Percentiles rank a stretch among this genome's conserved stretches.
Conservation (phyloP, 2,329 filamentous ascomycete species). For the Delphinella strobiligena region DNA sequence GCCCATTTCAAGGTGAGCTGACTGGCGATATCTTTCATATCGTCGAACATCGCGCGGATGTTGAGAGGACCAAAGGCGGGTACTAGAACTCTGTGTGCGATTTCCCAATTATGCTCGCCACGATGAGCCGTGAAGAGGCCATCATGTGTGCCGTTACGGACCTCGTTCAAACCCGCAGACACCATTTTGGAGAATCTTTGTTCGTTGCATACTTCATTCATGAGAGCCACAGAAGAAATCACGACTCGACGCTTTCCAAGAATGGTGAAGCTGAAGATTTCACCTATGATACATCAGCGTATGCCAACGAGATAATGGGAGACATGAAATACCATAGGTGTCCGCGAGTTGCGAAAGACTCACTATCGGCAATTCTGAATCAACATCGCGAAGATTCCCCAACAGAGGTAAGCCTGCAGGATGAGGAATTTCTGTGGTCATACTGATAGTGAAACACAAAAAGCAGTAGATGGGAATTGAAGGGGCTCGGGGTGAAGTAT, state of each 20-base stretch:
- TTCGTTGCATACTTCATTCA: slow-evolving; percentile 29
- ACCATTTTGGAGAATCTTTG: slow-evolving; percentile 46
- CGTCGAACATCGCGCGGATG: slow-evolving; percentile 32
- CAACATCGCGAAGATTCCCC: slow-evolving; percentile 54
- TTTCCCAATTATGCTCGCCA: slow-evolving; percentile 26
- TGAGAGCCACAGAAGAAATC: slow-evolving; percentile 16
- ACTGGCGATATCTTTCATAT: slow-evolving; percentile 22
- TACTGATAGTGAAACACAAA: slow-evolving; percentile 3
- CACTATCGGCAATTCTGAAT: slow-evolving; percentile 42
- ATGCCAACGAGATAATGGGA: no score
- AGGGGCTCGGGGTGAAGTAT: background rate
- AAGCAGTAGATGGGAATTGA: slow-evolving; percentile 3
- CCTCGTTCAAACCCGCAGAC: slow-evolving; percentile 37
- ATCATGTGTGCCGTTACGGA: slow-evolving; percentile 42
- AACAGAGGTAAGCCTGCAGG: slow-evolving; percentile 53
- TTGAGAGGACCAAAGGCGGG: slow-evolving; percentile 36
- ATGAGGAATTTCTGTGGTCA: slow-evolving; percentile 43
- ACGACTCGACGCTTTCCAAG: slow-evolving; percentile 13
- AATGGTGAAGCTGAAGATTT: slow-evolving; percentile 12
- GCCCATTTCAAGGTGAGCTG: slow-evolving; percentile 21
- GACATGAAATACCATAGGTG: slow-evolving; percentile 10
- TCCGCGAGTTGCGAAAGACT: slow-evolving; percentile 41
- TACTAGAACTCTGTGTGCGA: slow-evolving; percentile 31
- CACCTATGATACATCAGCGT: slow-evolving; percentile 1
- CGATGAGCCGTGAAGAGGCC: slow-evolving; percentile 30